Base-by-base conservation (phyloP, 2,329 filamentous ascomycete genomes). In the Periglandula ipomoeae region DNA sequence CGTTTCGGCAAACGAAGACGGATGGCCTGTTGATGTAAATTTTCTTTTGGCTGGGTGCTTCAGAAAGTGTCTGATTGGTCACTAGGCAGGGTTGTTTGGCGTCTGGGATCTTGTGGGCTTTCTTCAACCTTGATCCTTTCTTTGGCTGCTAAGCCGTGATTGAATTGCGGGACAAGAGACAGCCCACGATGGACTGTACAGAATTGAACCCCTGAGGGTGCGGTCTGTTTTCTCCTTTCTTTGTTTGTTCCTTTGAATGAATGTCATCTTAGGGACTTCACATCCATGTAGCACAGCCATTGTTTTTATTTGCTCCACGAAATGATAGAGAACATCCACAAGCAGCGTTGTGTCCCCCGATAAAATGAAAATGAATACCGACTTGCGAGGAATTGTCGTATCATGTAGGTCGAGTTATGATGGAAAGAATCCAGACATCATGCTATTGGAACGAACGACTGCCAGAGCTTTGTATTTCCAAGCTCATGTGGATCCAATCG, bases 81-180 rank as follows among this genome's bases (percentile, higher is more conserved):
- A 54, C 54, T 53, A 54, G 53, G 51, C 56, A 55, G 54, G 55
- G 56, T 56, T 54, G 30, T 50, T 58, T 53, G 61, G 60, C 61
- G 61, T 61, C 55, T 55, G 59, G 61, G 51, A 59, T 45, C 55
- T 60, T 55, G 50, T 58, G 62, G 52, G 53, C 55, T 51, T 59
- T 27, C 22, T 55, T 51, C 30, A 52, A 55, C 55, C 51, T 45
- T 42, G 50, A 15, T 47, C 44, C 51, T 44, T 13, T 38, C 26
- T 17, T 19, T 23, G 27, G 37, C 44, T 43, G 30, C 32, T 17
- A 35, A 38, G 26, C 30, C 45, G 19, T 40, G 35, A 17, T 34
- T 48, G 26, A n/a, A n/a, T 37, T 43, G 10, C 34, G 19, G 17
- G 17, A 20, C 4, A 37, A 42, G 46, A 22, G 23, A 30, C 39